Base-by-base conservation (phyloP, 129 eudicot genomes). In the Calendula officinalis region DNA sequence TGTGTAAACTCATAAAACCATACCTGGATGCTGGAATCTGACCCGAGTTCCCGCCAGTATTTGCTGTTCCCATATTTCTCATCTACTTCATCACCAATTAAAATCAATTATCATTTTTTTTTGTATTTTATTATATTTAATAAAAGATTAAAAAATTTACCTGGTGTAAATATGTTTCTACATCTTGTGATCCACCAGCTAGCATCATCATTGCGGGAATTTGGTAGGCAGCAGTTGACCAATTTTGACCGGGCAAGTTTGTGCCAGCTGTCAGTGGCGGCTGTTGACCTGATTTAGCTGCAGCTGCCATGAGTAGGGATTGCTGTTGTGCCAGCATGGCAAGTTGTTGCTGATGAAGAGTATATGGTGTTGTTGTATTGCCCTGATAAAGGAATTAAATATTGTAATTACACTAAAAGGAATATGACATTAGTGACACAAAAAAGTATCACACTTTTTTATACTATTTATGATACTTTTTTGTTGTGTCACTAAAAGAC, bases 261-360 rank as follows among this genome's bases (percentile, higher is more conserved):
- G 78, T 52, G 39, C 91, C 89, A 75, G 76, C 79, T 3, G 80
- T 38, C 61, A 78, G 75, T 33, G 83, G 70, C 62, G 83, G 70
- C 62, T 77, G 95, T 72, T 79, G 94, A 27, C 88, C 85, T 47
- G 92, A 71, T 76, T 84, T 83, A 59, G 96, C 86, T 4, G 96
- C 91, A 34, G 96, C 96, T 34, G 89, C 96, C 88, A 85, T 77
- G 33, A 88, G 75, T 69, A 88, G 50, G 13, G 88, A 77, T 68
- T 83, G 96, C 53, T 92, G 96, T 40, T 87, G 95, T 83, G 95
- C 85, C 33, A 81, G 69, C 74, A 81, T 71, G 35, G 80, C 81
- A 74, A 82, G 81, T 63, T 76, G 82, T 41, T 76, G 79, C 66
- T 76, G 85, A 62, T 81, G 85, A 42, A 73, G 66, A 76, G 74